Base-by-base conservation (phyloP, 1,284 basidiomycete genomes). In the Megacollybia platyphylla region DNA sequence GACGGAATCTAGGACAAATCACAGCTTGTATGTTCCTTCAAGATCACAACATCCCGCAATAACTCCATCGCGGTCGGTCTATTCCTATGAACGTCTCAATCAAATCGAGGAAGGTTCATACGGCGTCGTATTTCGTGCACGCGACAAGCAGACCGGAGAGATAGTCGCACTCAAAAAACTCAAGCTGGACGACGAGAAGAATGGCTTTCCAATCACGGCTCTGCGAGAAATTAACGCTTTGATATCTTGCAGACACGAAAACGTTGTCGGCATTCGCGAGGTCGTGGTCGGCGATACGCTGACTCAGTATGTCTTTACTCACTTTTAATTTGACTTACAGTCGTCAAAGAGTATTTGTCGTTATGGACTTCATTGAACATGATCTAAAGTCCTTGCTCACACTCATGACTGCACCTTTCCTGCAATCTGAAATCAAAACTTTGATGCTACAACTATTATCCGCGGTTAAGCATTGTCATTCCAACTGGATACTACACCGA, bases 291-390 rank as follows among this genome's bases (percentile, higher is more conserved):
- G 96, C n/a, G 93, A 98, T 53, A 99, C 96, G 1, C 66, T 99
- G 54, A 97, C 92, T 49, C 94, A 98, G 93, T 97, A 64, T 70
- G 92, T 80, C 47, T 55, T 48, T 51, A 42, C 46, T 61, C 48
- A 8, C 4, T 41, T 4, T 20, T 46, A 30, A 34, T 45, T 39
- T 44, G 41, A 48, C 45, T 42, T 38, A 13, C 39, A 27, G 49
- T 52, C 51, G 49, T 48, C 48, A 42, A 68, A 93, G 90, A 68
- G 90, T 97, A 43, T 98, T 92, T 63, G 91, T 98, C 48, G 93
- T 97, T 27, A 97, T 97, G 92, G 94, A 97, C 56, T 98, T 99
- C 57, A 93, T 98, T 57, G 96, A 98, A 62, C 96, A 99, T 61
- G 94, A 99, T 60, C 80, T 99, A 57, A 98, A 98, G 64, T 88